phyloP scores from a whole-genome alignment of 1,139 yeast species.

The Lodderomyces metapsilosis region DNA sequence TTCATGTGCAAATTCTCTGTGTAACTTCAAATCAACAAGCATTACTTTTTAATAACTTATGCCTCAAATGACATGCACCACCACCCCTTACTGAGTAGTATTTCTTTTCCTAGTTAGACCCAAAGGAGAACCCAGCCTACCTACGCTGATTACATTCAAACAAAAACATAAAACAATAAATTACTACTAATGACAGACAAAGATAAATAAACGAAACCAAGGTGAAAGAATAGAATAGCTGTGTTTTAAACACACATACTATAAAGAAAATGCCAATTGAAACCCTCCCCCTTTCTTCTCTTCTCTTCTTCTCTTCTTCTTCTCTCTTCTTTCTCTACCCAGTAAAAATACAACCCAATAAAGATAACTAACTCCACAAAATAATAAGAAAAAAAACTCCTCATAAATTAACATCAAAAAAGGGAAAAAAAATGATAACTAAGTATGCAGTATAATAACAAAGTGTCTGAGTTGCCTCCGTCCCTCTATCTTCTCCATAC shows the following conservation, averaged over 20 bases:
- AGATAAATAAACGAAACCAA: neutral
- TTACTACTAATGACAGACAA: neutral
- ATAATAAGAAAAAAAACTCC: slow-evolving; percentile 4
- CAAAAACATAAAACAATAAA: neutral
- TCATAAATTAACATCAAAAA: slow-evolving; percentile 4
- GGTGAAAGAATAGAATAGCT: neutral
- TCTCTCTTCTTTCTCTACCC: neutral
- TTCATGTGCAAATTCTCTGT: too few species aligned
- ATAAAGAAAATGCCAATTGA: neutral
- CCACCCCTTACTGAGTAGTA: too few species aligned
- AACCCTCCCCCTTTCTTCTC: neutral
- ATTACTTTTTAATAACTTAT: too few species aligned
- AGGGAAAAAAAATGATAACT: neutral
- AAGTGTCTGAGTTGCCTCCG: too few species aligned
- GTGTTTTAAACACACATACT: too few species aligned
- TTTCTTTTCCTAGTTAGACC: too few species aligned
- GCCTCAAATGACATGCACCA: too few species aligned
- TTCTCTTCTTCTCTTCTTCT: neutral
- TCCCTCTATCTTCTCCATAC: slow-evolving; percentile 1
- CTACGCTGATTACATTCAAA: too few species aligned
- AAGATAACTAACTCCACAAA: too few species aligned
- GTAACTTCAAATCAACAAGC: too few species aligned
- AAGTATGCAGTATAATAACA: neutral
- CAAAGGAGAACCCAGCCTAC: too few species aligned
- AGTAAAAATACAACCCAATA: neutral